A percentile compares a stretch with the other conserved stretches of the same genome.
These are phyloP conservation scores for Microsporum ferrugineum DNA, from an alignment of 2,329 filamentous ascomycete species.

Conservation along the genomic window DNA sequence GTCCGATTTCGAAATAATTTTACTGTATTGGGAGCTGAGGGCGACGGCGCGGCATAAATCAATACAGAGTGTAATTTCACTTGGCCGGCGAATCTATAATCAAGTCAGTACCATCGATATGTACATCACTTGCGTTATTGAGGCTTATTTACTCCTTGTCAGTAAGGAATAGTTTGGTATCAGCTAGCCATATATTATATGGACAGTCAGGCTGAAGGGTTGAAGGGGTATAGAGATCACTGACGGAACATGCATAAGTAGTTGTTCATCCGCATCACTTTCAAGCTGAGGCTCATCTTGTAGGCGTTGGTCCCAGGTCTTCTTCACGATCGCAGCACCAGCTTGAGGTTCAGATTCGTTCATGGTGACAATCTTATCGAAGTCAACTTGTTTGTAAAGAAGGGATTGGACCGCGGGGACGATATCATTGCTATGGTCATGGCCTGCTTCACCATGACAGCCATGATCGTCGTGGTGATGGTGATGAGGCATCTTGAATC, in stretches of 20 bases:
- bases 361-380: slow-evolving; percentile 69
- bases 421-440: slow-evolving; percentile 87
- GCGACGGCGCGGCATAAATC: slow-evolving; percentile 62
- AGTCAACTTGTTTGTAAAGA: slow-evolving; percentile 85
- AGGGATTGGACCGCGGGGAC: slow-evolving; percentile 82
- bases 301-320: slow-evolving; percentile 80
- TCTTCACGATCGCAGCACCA: slow-evolving; percentile 67
- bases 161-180: not conserved
- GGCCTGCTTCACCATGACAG: slow-evolving; percentile 47
- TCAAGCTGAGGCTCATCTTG: slow-evolving; percentile 60
- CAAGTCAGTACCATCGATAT: not conserved
- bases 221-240: slow-evolving; percentile 25
- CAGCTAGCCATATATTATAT: not conserved
- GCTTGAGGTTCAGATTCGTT: slow-evolving; percentile 64
- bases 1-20: slow-evolving; percentile 81
- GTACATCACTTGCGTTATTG: not conserved
- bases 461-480: slow-evolving; percentile 37
- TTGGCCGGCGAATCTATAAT: slow-evolving; percentile 72
- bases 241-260: slow-evolving; percentile 85
- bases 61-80: slow-evolving; percentile 85
- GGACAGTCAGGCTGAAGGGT: not conserved
- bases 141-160: not conserved
- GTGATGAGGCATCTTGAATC: slow-evolving; percentile 12
- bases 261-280: slow-evolving; percentile 82
- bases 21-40: slow-evolving; percentile 65